A percentile compares a stretch with the other conserved stretches of the same genome.
These are phyloP conservation scores for Stagonosporopsis rhizophila DNA, from an alignment of 2,329 filamentous ascomycete species.

Conservation along the genomic window DNA sequence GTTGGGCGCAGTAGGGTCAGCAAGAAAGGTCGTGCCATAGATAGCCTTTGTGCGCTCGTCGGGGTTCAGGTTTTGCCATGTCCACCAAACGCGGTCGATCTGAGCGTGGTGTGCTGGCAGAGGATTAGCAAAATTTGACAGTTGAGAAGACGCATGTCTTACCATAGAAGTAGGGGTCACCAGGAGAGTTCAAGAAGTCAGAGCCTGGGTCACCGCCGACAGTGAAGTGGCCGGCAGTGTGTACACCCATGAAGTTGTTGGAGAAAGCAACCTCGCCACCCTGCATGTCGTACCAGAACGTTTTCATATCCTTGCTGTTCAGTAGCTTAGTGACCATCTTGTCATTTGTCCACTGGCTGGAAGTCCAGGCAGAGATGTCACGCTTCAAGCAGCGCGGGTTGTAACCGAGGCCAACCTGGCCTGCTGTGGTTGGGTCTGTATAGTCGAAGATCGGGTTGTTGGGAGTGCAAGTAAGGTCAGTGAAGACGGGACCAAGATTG, in stretches of 20 bases:
- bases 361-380: slow-evolving; percentile 42
- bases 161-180: slow-evolving; percentile 23
- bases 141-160: not conserved
- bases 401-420: slow-evolving; percentile 29
- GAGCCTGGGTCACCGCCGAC: slow-evolving; percentile 54
- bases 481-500: slow-evolving; percentile 57
- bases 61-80: slow-evolving; percentile 57
- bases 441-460: slow-evolving; percentile 38
- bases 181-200: slow-evolving; percentile 54
- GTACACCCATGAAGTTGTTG: slow-evolving; percentile 47
- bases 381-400: slow-evolving; percentile 49
- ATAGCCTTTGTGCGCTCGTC: slow-evolving; percentile 49
- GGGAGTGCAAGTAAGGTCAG: slow-evolving; percentile 40
- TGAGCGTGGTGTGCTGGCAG: slow-evolving; percentile 43
- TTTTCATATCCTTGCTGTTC: slow-evolving; percentile 41
- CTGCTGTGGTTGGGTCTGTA: slow-evolving; percentile 27
- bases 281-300: slow-evolving; percentile 52
- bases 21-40: slow-evolving; percentile 52
- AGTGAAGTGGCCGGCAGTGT: slow-evolving; percentile 56
- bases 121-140: not conserved
- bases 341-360: slow-evolving; percentile 39
- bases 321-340: slow-evolving; percentile 34
- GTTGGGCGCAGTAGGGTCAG: slow-evolving; percentile 52
- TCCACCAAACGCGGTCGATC: slow-evolving; percentile 59
- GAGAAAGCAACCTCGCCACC: slow-evolving; percentile 39